Percentiles rank a stretch among this genome's conserved stretches.
Conservation (phyloP, 2,329 filamentous ascomycete species). For the Aspergillus sp. region DNA sequence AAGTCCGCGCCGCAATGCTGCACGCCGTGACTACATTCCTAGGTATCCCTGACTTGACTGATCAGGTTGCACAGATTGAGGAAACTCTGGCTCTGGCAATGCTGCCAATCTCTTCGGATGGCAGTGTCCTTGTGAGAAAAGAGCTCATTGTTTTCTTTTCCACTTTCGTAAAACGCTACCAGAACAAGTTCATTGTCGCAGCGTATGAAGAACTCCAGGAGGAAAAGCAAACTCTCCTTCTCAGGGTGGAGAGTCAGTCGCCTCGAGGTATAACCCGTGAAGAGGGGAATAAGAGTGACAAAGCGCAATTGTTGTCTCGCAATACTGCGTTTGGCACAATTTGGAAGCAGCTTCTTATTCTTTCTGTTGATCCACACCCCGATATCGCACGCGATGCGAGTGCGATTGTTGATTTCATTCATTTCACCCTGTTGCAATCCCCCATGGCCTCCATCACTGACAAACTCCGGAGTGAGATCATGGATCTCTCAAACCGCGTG, state of each 20-base stretch:
- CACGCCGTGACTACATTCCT: conserved; percentile 92
- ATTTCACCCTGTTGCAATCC: conserved; percentile 72
- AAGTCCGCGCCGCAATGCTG: conserved; percentile 89
- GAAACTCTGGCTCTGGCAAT: conserved; percentile 86
- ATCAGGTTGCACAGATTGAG: conserved; percentile 85
- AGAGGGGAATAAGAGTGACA: conserved; percentile 17
- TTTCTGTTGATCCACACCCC: conserved; percentile 90
- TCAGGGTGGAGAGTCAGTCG: conserved; percentile 41
- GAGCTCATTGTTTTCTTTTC: conserved; percentile 93
- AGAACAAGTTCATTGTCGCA: conserved; percentile 85
- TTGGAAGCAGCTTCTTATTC: conserved; percentile 87
- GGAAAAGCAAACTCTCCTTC: conserved; percentile 66
- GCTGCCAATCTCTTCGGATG: conserved; percentile 87
- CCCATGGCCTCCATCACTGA: conserved; percentile 68
- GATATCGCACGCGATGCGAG: conserved; percentile 84
- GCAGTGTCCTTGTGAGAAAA: conserved; percentile 88
- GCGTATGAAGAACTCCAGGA: conserved; percentile 87
- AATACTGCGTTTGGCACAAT: conserved; percentile 90
- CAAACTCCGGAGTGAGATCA: conserved; percentile 63
- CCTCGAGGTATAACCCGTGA: conserved; percentile 15
- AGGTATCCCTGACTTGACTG: conserved; percentile 85
- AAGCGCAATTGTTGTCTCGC: conserved; percentile 52
- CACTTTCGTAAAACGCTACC: conserved; percentile 81
- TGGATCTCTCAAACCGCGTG: conserved; percentile 28
- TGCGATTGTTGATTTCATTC: conserved; percentile 80